Base-by-base conservation (phyloP, 371 early-diverging fungal genomes). In the Chytridiales sp. region DNA sequence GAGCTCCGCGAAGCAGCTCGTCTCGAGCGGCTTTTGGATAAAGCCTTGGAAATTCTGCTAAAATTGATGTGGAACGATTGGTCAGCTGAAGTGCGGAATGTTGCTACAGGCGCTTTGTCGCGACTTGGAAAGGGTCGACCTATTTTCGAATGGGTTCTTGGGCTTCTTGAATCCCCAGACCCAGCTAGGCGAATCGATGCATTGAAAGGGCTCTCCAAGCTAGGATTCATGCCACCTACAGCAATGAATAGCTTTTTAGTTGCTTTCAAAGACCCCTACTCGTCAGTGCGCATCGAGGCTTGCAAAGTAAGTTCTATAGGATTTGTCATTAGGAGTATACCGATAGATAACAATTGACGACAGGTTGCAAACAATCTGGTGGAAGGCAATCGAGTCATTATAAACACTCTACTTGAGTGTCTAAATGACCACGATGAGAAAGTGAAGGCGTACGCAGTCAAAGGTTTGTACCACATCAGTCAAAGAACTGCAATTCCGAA, bases 31-130 rank as follows among this genome's bases (percentile, higher is more conserved):
- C 48, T 58, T 21, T 19, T 62, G 26, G 17, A 21, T 8, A 27
- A 51, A 3, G 59, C 50, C 26, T 44, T 72, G 34, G 64, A 73
- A 17, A 43, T 51, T 29, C 65, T 78, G 24, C 65, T 78, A 13
- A 41, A 51, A 11, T 26, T 72, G 2, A 78, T 78, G 78, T 75
- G 75, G 75, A 64, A 66, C 34, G 78, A 78, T 60, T 74, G 74
- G 72, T 56, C 62, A 11, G 9, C 43, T 22, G 68, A 67, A 13
- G 78, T 78, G 2, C 56, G 76, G 39, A 39, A 62, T 6, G 51
- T 56, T 3, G 75, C 78, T 2, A 59, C 67, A 15, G 34, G 31
- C 0, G 44, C 66, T 4, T 57, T 78, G 1, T 55, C 60, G 1
- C 31, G 56, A 0, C 59, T 78, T 24, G 64, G 65, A 0, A 59